Conservation (phyloP, 306 rosid species). For the Alnus rubra region DNA sequence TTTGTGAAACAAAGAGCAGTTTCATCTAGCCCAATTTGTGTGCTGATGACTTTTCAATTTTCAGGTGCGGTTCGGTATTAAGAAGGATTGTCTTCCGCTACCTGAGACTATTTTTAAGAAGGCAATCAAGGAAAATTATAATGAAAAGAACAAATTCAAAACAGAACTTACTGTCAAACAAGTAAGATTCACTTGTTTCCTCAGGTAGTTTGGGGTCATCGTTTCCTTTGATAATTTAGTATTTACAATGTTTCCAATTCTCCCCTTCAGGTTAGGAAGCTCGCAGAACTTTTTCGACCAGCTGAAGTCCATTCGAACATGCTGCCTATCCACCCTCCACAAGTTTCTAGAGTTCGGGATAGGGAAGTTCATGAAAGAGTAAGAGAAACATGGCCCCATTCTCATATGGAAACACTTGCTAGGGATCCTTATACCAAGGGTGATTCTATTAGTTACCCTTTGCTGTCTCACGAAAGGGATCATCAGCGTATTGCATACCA, state of each 20-base stretch:
- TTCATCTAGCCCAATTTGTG: conserved; percentile 20
- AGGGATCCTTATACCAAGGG: conserved; percentile 35
- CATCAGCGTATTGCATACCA: conserved; percentile 22
- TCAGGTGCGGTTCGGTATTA: conserved; percentile 79
- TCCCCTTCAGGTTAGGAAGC: conserved; percentile 75
- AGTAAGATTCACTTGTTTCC: conserved; percentile 43
- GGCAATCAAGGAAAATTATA: conserved; percentile 82
- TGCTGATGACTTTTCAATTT: conserved; percentile 27
- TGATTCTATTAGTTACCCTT: conserved; percentile 33
- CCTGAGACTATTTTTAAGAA: conserved; percentile 76
- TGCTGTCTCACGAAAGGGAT: conserved; percentile 50
- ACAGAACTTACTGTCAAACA: conserved; percentile 72
- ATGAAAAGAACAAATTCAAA: conserved; percentile 68
- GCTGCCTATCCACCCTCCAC: conserved; percentile 31
- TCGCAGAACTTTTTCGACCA: conserved; percentile 65
- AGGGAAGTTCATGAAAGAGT: conserved; percentile 30
- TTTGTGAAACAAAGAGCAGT: too few relatives aligned
- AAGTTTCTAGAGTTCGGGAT: conserved; percentile 33
- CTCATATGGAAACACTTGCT: conserved; percentile 32
- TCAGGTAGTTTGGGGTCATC: neutral
- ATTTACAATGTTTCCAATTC: conserved; percentile 20
- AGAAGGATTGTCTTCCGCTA: conserved; percentile 75
- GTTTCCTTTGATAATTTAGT: conserved; percentile 16
- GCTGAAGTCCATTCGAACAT: conserved; percentile 41
- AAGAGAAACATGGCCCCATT: conserved; percentile 31